Evolutionary conservation across 768 basidiomycete genomes (phyloP), one percentile per base, ranked within the genome.

Genomic region (Daedaleopsis sinensis): DNA sequence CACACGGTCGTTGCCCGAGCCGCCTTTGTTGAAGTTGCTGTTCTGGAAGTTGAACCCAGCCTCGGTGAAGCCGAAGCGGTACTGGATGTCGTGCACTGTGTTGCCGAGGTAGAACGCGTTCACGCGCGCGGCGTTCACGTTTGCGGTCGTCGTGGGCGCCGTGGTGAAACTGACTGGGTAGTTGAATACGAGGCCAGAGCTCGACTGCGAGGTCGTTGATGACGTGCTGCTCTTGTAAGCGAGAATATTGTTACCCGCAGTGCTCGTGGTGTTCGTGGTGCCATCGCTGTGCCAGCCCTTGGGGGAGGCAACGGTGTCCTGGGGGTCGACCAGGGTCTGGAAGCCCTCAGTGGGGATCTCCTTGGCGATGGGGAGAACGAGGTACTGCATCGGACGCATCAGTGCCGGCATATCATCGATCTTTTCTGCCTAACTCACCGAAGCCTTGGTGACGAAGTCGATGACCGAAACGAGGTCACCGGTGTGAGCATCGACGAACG

Each of bases 71-170:
- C 87, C 86, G 62, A 85, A 86, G 48, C 76, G 69, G 70, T 83
- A 79, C 21, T 69, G 59, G 48, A 74, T 59, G 67, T 88, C 86
- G 70, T 88, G 86, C 54, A 85, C 77, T 58, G 77, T 80, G 74
- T 89, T 90, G 67, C 78, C 77, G 36, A 86, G 74, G 71, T 86
- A 89, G 72, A 87, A 89, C 2, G 77, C 78, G 62, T 83, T 83
- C 2, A 81, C 81, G 36, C 80, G 75, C 3, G 85, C 84, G 27
- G 86, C 82, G 55, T 84, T 76, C 54, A 82, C 55, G 70, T 88
- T 87, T 53, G 56, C 77, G 50, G 68, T 74, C 47, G 72, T 81
- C 27, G 64, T 78, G 66, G 78, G 85, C 3, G 72, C 71, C 12
- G 72, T 73, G 15, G 58, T 71, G 37, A 75, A 63, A 67, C 75